These are phyloP conservation scores for Albifimbria verrucaria DNA, from an alignment of 2,329 filamentous ascomycete genomes.

Conservation along the genomic window DNA sequence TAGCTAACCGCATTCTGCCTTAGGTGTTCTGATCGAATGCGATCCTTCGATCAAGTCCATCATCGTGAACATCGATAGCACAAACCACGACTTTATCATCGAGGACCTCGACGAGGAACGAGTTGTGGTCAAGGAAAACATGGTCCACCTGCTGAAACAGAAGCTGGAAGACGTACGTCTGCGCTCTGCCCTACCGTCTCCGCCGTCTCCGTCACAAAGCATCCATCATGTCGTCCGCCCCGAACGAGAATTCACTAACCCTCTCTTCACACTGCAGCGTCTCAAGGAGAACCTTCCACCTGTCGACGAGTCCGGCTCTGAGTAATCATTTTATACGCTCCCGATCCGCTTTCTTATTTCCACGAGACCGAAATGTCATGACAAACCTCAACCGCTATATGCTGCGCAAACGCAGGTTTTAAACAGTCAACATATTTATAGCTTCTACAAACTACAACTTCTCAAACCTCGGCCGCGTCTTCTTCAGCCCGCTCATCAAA, in stretches of 20 bases:
- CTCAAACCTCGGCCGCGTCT: slow-evolving; percentile 76
- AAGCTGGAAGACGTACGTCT: slow-evolving; percentile 62
- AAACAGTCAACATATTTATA: no score
- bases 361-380: neutral
- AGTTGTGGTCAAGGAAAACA: slow-evolving; percentile 71
- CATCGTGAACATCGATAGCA: slow-evolving; percentile 71
- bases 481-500: slow-evolving; percentile 72
- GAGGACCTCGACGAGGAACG: slow-evolving; percentile 77
- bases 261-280: slow-evolving; percentile 28
- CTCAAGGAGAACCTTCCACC: slow-evolving; percentile 50
- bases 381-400: neutral
- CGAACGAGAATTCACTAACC: no score
- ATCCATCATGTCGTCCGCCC: no score
- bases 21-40: slow-evolving; percentile 74
- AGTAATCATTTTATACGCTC: slow-evolving; percentile 25
- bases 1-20: neutral
- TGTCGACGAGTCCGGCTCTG: slow-evolving; percentile 50
- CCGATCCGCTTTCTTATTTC: neutral
- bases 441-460: slow-evolving; percentile 68
- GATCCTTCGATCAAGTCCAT: slow-evolving; percentile 87
- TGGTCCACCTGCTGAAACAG: slow-evolving; percentile 64
- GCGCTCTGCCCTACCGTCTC: neutral
- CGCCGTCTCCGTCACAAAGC: neutral
- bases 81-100: slow-evolving; percentile 71
- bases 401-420: no score